Evolutionary conservation across 805 yeast species (phyloP).

Genomic region (Metschnikowia aberdeeniae): DNA sequence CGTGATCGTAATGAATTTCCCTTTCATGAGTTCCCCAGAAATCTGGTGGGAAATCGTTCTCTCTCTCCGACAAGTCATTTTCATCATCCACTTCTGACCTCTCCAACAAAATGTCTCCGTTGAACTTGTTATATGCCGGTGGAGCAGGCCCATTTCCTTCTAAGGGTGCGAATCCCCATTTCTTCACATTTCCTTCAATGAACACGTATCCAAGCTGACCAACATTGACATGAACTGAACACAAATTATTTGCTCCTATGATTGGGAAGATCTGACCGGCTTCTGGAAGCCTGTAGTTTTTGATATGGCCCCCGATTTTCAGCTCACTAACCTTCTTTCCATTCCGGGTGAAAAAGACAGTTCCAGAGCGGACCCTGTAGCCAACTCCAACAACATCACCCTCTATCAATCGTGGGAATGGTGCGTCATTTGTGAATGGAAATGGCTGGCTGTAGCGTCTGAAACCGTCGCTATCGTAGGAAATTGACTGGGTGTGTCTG

Average conservation of each 20-base stretch:
- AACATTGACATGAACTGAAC: constrained; percentile 80
- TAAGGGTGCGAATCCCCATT: constrained; percentile 92
- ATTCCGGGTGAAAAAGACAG: constrained; percentile 89
- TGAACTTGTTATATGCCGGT: constrained; percentile 82
- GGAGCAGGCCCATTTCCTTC: constrained; percentile 90
- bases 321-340: constrained; percentile 86
- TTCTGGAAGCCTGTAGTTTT: constrained; percentile 55
- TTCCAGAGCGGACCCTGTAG: constrained; percentile 73
- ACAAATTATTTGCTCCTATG: constrained; percentile 78
- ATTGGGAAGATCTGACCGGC: constrained; percentile 70
- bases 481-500: constrained; percentile 73
- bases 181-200: constrained; percentile 89
- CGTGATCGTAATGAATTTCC: constrained; percentile 18
- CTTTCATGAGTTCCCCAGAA: constrained; percentile 42
- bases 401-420: constrained; percentile 56
- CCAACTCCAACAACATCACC: constrained; percentile 97
- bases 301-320: constrained; percentile 73
- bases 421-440: constrained; percentile 40
- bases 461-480: constrained; percentile 84
- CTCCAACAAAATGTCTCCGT: constrained; percentile 73
- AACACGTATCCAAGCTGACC: constrained; percentile 89
- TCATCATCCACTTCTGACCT: constrained; percentile 53
- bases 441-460: constrained; percentile 81
- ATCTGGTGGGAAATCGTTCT: constrained; percentile 53
- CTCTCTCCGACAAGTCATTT: constrained; percentile 40